These are phyloP conservation scores for Hypoxylon cercidicola DNA, from an alignment of 495 filamentous ascomycete genomes.

Conservation along the genomic window DNA sequence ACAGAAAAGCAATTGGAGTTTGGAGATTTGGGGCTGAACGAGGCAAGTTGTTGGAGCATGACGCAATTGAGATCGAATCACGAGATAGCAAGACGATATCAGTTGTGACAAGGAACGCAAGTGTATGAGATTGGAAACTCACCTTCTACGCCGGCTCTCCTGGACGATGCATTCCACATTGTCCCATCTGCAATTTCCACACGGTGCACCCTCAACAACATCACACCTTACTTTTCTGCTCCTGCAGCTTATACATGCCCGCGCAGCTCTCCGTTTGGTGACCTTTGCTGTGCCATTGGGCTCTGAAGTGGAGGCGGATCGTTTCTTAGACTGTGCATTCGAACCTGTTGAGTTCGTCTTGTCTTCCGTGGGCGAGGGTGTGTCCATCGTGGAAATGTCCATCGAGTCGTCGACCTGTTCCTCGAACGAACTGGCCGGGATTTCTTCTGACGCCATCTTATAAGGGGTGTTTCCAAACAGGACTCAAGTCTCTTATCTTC, in stretches of 20 bases:
- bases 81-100: conserved; percentile 17
- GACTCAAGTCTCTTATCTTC: conserved; percentile 3
- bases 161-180: conserved; percentile 89
- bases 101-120: conserved; percentile 3
- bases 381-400: conserved; percentile 26
- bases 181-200: conserved; percentile 89
- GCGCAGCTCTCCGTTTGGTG: conserved; percentile 81
- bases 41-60: conserved; percentile 19
- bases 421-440: conserved; percentile 37
- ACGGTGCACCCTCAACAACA: conserved; percentile 87
- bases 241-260: conserved; percentile 87
- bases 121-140: conserved; percentile 51
- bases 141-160: conserved; percentile 92
- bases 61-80: conserved; percentile 28
- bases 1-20: conserved; percentile 14
- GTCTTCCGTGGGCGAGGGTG: conserved; percentile 27
- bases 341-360: conserved; percentile 36
- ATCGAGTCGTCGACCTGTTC: conserved; percentile 34
- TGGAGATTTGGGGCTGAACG: conserved; percentile 23
- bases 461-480: conserved; percentile 5
- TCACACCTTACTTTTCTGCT: conserved; percentile 94
- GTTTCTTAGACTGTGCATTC: conserved; percentile 50
- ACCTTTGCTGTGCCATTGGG: conserved; percentile 48
- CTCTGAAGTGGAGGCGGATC: conserved; percentile 41
- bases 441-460: conserved; percentile 43